Evolutionary conservation across 805 yeast genomes (phyloP), one percentile per base, ranked within the genome.

Genomic region (Pichia thaimueangensis): DNA sequence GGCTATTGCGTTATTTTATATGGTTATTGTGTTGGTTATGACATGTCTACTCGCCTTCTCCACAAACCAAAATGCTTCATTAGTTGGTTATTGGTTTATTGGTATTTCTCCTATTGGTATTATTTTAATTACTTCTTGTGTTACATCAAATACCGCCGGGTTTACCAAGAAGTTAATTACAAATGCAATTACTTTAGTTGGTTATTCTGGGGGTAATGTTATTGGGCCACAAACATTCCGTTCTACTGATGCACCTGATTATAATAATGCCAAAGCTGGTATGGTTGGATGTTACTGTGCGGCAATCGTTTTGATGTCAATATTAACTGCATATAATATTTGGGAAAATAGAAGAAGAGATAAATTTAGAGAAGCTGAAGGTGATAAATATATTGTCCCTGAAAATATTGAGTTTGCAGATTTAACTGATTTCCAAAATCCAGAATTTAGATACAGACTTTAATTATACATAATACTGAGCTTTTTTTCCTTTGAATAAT

Each of bases 151-250:
- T 32, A 59, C 66, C 40, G 67, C 78, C 6, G 78, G 78, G 30
- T 65, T 70, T 48, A 73, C 80, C 6, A 76, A 74, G 55, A 67
- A 65, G 47, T 41, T 71, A 12, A 60, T 69, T 0, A 68, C 76
- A 56, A 70, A 64, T 47, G 73, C 66, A 24, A 49, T 69, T 44
- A 58, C 61, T 20, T 63, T 71, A 71, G 59, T 65, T 17, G 67
- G 68, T 15, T 74, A 70, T 41, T 64, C 71, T 41, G 56, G 73
- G 32, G 64, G 74, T 25, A 74, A 74, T 46, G 65, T 74, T 21
- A 68, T 74, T 25, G 71, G 75, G 5, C 78, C 80, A 3, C 80
- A 74, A 53, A 50, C 74, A n/a, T 76, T 77, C 73, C 63, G 66
- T 50, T 57, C 54, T 6, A 55, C 50, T 15, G 71, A 70, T 48